A percentile compares a stretch with the other conserved stretches of the same genome.
These are phyloP conservation scores for Aureobasidium namibiae DNA, from an alignment of 2,329 filamentous ascomycete genomes.

Conservation along the genomic window DNA sequence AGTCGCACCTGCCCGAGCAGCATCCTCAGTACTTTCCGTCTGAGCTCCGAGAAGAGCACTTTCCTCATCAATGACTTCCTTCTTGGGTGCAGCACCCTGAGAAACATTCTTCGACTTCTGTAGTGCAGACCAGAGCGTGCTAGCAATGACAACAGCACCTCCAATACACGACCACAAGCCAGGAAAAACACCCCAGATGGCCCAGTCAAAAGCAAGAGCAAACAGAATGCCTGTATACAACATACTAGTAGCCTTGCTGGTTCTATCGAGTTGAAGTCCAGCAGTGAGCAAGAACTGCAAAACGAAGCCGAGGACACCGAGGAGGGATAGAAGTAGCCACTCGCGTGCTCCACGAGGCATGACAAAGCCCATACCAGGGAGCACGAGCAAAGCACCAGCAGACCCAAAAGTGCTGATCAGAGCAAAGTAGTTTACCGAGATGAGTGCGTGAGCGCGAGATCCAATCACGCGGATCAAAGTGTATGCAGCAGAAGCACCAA, in stretches of 20 bases:
- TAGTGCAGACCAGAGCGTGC: conserved; percentile 5
- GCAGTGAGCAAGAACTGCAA: conserved; percentile 8
- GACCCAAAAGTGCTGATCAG: conserved; percentile 1
- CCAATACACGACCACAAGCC: neutral
- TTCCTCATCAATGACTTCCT: conserved; percentile 1
- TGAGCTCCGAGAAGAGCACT: neutral
- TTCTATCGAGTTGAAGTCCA: neutral
- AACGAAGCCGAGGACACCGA: conserved; percentile 7
- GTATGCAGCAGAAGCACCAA: conserved; percentile 2
- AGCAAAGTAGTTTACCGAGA: conserved; percentile 8
- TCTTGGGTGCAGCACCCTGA: neutral
- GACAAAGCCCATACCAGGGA: neutral
- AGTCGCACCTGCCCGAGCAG: neutral
- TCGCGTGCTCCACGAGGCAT: neutral
- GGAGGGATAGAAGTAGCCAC: neutral
- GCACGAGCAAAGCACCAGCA: neutral
- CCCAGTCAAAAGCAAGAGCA: conserved; percentile 2
- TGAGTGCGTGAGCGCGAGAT: conserved; percentile 1
- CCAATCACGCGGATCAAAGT: conserved; percentile 4
- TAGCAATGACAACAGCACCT: conserved; percentile 5
- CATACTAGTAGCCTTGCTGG: conserved; percentile 9
- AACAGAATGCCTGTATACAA: conserved; percentile 5
- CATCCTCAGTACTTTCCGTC: neutral
- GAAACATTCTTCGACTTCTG: neutral
- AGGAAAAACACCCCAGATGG: conserved; percentile 6